Base-by-base conservation (phyloP, 78 protist genomes). In the Speleostelium caveatum region DNA sequence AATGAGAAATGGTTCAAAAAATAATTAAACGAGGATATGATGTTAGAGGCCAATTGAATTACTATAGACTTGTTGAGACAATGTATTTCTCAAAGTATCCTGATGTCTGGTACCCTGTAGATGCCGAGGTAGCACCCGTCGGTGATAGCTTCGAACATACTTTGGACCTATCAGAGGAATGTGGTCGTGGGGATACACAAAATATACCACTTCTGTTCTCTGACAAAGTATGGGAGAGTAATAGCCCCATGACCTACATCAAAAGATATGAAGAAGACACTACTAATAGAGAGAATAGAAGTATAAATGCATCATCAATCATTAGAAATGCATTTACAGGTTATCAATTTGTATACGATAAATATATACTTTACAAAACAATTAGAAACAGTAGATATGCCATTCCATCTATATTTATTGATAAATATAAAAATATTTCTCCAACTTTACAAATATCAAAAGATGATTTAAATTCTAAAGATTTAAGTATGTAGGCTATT, bases 301-400 rank as follows among this genome's bases (percentile, higher is more conserved):
- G 2, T 7, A 28, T 69, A 2, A 21, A 22, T 28, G 1, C 22
- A 32, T 22, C 39, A 22, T 30, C 77, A 6, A 69, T 83, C 33
- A 55, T 83, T 58, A 67, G 78, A 26, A 83, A 83, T 59, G 77
- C 78, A 41, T 41, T 83, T 32, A 32, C 71, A 55, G 75, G 75
- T n/a, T 83, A 56, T 41, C 67, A 83, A 22, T 22, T 83, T 2
- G 0, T 83, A 35, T 58, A 35, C 36, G 90, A 83, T 59, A 83
- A 83, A 60, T 83, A 68, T 59, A 22, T 45, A 28, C 24, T 83
- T 0, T 51, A 58, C 3, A 67, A 69, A 22, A 58, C 21, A 22
- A 30, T 83, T 1, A 16, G 10, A 12, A 59, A 39, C 3, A 58
- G 71, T 41, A 8, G 2, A 7, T 83, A 69, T 26, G 3, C 45